Percentiles rank a stretch among this genome's conserved stretches.
phyloP scores from a whole-genome alignment of 352 stramenopile genomes.

The Phytopythium helicoides region DNA sequence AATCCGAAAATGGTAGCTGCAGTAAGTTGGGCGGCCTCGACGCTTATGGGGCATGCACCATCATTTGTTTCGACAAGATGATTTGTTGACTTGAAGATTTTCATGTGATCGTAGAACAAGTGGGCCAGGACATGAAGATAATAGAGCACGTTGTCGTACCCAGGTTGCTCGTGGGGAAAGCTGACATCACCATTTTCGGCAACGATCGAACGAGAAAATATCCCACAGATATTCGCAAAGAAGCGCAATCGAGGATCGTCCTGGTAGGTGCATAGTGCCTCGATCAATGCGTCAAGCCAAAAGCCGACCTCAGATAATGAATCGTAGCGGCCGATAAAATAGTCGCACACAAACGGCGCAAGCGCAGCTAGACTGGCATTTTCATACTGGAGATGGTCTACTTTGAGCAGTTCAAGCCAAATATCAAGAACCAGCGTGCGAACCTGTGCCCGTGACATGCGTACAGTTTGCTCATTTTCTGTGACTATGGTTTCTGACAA shows the following conservation, averaged over 20 bases:
- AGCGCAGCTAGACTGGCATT: conserved; percentile 47
- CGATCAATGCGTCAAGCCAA: conserved; percentile 51
- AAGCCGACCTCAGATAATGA: conserved; percentile 40
- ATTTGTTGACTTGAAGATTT: conserved; percentile 59
- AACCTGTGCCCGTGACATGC: conserved; percentile 15
- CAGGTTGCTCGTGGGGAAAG: conserved; percentile 4
- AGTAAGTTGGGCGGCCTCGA: conserved; percentile 23
- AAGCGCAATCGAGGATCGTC: conserved; percentile 62
- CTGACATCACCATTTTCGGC: conserved; percentile 3
- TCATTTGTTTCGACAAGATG: conserved; percentile 53
- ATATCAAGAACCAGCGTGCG: conserved; percentile 66
- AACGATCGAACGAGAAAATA: neutral
- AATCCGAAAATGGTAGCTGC: conserved; percentile 45
- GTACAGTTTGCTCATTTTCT: neutral
- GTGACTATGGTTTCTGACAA: neutral
- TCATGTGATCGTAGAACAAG: conserved; percentile 67
- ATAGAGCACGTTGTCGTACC: conserved; percentile 67
- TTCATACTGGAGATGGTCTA: conserved; percentile 57
- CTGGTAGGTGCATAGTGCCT: conserved; percentile 33
- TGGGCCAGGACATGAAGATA: conserved; percentile 63
- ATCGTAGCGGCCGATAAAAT: conserved; percentile 57
- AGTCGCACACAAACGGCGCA: conserved; percentile 71
- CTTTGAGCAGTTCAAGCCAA: conserved; percentile 75
- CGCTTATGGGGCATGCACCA: conserved; percentile 44
- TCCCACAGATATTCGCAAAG: conserved; percentile 47